A percentile compares a stretch with the other conserved stretches of the same genome.
Conservation (phyloP, 768 basidiomycete genomes). For the Chalciporus piperatus region DNA sequence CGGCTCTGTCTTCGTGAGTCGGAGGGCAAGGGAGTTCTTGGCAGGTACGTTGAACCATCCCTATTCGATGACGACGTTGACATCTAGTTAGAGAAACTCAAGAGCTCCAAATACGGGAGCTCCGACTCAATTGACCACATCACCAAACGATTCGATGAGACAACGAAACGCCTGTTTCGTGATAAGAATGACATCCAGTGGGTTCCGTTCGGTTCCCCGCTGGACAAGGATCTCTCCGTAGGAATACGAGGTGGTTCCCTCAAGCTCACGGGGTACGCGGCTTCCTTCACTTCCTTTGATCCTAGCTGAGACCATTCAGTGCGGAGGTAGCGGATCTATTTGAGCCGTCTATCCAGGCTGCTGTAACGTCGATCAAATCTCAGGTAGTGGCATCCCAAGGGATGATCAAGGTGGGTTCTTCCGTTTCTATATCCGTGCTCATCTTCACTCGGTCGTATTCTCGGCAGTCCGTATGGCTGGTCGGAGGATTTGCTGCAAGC, state of each 20-base stretch:
- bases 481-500: conserved; percentile 81
- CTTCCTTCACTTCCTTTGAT: conserved; percentile 13
- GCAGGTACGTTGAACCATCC: conserved; percentile 44
- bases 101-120: conserved; percentile 68
- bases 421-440: not conserved
- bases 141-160: conserved; percentile 77
- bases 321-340: conserved; percentile 66
- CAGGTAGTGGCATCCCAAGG: conserved; percentile 71
- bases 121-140: conserved; percentile 74
- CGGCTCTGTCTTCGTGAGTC: conserved; percentile 79
- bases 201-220: conserved; percentile 72
- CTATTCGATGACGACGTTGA: conserved; percentile 2
- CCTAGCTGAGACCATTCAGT: conserved; percentile 19
- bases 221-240: conserved; percentile 68
- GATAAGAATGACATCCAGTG: conserved; percentile 67
- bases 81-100: conserved; percentile 58
- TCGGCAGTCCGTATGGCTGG: conserved; percentile 72
- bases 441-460: conserved; percentile 11
- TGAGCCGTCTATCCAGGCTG: conserved; percentile 76
- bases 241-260: conserved; percentile 73
- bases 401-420: conserved; percentile 52
- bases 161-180: conserved; percentile 76
- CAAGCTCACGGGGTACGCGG: conserved; percentile 62
- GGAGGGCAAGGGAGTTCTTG: conserved; percentile 68
- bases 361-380: conserved; percentile 61